Base-by-base conservation (phyloP, 495 filamentous ascomycete species). In the Cryomyces minteri region DNA sequence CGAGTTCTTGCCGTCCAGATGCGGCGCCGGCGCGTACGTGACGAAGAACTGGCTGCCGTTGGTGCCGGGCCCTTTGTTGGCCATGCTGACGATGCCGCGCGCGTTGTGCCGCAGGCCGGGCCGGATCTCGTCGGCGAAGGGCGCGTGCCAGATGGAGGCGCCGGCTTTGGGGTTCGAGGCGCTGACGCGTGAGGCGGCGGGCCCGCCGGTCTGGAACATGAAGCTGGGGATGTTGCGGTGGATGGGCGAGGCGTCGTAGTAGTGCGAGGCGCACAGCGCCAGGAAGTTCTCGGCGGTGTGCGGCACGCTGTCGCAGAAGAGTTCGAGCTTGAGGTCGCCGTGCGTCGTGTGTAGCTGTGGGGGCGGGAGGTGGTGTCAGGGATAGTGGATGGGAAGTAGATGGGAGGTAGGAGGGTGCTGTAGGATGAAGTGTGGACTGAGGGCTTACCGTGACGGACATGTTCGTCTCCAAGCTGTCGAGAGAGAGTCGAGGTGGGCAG, bases 1-100 rank as follows among this genome's bases (percentile, higher is more conserved):
- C 4, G 90, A 95, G 58, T 94, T 98, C 48, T 84, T 74, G 5
- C 90, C 92, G 64, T 96, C 92, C 32, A 98, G 66, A 74, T 98
- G 90, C 45, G 85, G 78, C 39, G 86, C 84, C 29, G 81, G 72
- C 40, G 80, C 85, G 60, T 88, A 87, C 5, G 78, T 72, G 42
- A 98, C 72, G 60, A 94, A 98, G 60, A 96, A 98, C 65, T 98
- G 90, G 50, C 81, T 87, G 11, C 85, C 88, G 61, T 98, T 98
- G 39, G 88, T 88, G 6, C 71, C 72, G 3, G 82, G 69, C 0
- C 77, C 76, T 44, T 76, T 74, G 54, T 94, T 92, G n/a, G 90
- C 90, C 90, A 98, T 98, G 51, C 77, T 82, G 9, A 96, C 70
- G 38, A 94, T 74, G 14, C 90, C 90, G 31, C 90, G 77, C 46